A percentile compares a stretch with the other conserved stretches of the same genome.
Evolutionary conservation across 495 filamentous ascomycete species (phyloP).

Genomic region (Thermothielavioides terrestris): DNA sequence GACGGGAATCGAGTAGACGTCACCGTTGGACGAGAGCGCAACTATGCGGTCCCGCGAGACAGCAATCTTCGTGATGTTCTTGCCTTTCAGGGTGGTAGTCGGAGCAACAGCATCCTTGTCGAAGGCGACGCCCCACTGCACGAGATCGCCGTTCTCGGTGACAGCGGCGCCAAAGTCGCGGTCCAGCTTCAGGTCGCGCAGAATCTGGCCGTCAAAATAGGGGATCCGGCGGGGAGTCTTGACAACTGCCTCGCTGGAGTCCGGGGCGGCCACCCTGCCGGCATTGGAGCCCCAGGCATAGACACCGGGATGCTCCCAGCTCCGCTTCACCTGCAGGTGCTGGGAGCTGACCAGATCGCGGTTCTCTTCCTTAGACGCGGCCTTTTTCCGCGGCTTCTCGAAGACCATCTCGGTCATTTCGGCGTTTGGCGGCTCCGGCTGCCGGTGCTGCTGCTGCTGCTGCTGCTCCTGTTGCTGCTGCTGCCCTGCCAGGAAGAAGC

Average conservation of each 20-base stretch:
- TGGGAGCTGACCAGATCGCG: slow-evolving; percentile 65
- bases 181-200: slow-evolving; percentile 82
- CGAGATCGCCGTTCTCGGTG: slow-evolving; percentile 75
- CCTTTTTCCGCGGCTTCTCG: slow-evolving; percentile 48
- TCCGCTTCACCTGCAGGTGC: slow-evolving; percentile 77
- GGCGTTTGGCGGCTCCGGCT: neutral
- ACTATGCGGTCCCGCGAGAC: slow-evolving; percentile 77
- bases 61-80: slow-evolving; percentile 61
- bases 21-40: slow-evolving; percentile 66
- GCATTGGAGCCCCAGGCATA: slow-evolving; percentile 90
- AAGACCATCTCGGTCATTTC: slow-evolving; percentile 44
- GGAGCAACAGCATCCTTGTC: slow-evolving; percentile 45
- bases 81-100: slow-evolving; percentile 66
- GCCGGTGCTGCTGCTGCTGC: too few relatives aligned
- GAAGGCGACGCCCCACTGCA: slow-evolving; percentile 85
- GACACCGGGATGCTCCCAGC: slow-evolving; percentile 81
- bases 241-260: slow-evolving; percentile 63
- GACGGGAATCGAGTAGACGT: slow-evolving; percentile 79
- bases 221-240: slow-evolving; percentile 70
- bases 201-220: slow-evolving; percentile 76
- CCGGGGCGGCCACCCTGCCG: slow-evolving; percentile 77
- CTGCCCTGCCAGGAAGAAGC: too few relatives aligned
- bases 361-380: slow-evolving; percentile 54
- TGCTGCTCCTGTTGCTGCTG: too few relatives aligned
- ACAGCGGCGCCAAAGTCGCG: slow-evolving; percentile 81